Base-by-base conservation (phyloP, 179 eudicot species). In the Spinacia oleracea region DNA sequence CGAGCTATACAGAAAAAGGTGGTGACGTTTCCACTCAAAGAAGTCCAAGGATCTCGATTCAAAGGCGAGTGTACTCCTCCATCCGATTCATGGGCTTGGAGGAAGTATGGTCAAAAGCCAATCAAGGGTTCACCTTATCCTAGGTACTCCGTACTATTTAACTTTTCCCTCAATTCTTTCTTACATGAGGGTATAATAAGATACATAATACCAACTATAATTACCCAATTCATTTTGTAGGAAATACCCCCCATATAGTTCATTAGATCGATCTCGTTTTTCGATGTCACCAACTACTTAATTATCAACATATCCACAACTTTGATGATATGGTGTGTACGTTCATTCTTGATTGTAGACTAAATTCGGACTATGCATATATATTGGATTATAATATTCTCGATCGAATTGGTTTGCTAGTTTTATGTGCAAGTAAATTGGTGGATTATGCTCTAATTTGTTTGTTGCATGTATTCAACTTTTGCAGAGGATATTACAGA, bases 51-150 rank as follows among this genome's bases (percentile, higher is more conserved):
- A 25, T 85, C 90, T 5, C 80, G 91, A 72, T 83, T 85, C 7
- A 92, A 89, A 80, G 91, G 93, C 2, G 97, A 92, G 20, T 83
- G 84, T 6, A 79, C 95, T 76, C 97, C 97, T 1, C 97, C 96
- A 7, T 90, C 92, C 1, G 97, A 93, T 87, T 89, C 92, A 0
- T 93, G 97, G 97, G 93, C 97, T 9, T 93, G 97, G 97, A 89
- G 97, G 73, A 93, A 93, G 77, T 93, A 93, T 43, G 97, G 97
- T 58, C 97, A 93, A 74, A 93, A 93, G 76, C 97, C 97, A 50
- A 93, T 93, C 86, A 93, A 93, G 79, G 97, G 96, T 42, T 93
- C 97, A 56, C 97, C 96, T 29, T 93, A 90, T 81, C 97, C 97
- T 40, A 88, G 97, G 97, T 91, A 35, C 11, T 46, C 8, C 9